These are phyloP conservation scores for Maudiozyma pseudohumilis DNA, from an alignment of 805 yeast species.

Conservation along the genomic window DNA sequence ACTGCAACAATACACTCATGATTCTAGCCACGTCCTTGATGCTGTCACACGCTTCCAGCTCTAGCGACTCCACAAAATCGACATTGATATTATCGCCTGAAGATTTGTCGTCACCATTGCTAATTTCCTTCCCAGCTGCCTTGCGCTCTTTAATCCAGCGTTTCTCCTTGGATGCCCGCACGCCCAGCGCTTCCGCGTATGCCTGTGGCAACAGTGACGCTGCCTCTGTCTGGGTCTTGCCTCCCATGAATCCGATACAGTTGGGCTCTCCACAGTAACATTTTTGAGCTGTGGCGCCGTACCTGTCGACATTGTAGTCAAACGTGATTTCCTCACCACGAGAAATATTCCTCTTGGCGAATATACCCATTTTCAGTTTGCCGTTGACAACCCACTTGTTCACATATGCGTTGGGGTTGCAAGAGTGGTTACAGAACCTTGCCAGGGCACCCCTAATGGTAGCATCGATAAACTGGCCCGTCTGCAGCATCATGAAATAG, in stretches of 20 bases:
- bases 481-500: conserved; percentile 92
- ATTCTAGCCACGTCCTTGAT: conserved; percentile 63
- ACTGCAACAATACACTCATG: conserved; percentile 72
- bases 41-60: conserved; percentile 37
- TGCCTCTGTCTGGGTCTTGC: conserved; percentile 92
- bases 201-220: conserved; percentile 75
- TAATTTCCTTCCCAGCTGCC: conserved; percentile 24
- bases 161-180: conserved; percentile 56
- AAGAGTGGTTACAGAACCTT: conserved; percentile 89
- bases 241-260: conserved; percentile 91
- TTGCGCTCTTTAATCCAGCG: conserved; percentile 59
- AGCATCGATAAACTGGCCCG: conserved; percentile 90
- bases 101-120: conserved; percentile 37
- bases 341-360: conserved; percentile 63
- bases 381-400: conserved; percentile 97
- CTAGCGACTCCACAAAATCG: conserved; percentile 52
- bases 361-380: conserved; percentile 87
- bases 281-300: conserved; percentile 89
- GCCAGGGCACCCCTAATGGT: conserved; percentile 82
- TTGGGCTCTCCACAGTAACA: conserved; percentile 91
- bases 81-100: conserved; percentile 43
- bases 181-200: conserved; percentile 78
- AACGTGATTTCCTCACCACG: conserved; percentile 82
- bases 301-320: conserved; percentile 84
- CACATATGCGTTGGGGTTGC: conserved; percentile 88